These are phyloP conservation scores for Sphaerulina vaccinii DNA, from an alignment of 2,329 filamentous ascomycete genomes.

Conservation along the genomic window DNA sequence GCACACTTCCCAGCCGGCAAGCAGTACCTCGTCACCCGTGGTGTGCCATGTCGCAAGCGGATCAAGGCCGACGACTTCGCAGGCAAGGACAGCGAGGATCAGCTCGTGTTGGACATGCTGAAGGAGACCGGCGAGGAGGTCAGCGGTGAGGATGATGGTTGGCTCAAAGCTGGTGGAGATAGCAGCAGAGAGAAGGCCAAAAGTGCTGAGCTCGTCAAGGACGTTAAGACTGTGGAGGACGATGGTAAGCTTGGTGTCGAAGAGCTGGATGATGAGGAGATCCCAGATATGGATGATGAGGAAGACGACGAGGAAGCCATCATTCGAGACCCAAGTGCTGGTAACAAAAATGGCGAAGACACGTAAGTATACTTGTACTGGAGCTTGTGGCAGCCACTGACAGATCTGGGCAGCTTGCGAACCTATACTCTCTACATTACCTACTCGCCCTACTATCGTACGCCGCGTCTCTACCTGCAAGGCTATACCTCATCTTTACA, in stretches of 20 bases:
- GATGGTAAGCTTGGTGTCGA: slow-evolving; percentile 76
- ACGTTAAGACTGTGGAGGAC: slow-evolving; percentile 87
- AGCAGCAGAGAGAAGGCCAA: slow-evolving; percentile 51
- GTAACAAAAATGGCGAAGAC: slow-evolving; percentile 46
- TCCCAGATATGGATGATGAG: slow-evolving; percentile 97
- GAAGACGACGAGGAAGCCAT: slow-evolving; percentile 93
- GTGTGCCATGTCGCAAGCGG: slow-evolving; percentile 87
- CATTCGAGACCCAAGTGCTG: slow-evolving; percentile 68
- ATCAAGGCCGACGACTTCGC: slow-evolving; percentile 83
- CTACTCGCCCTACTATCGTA: slow-evolving; percentile 95
- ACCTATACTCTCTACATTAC: slow-evolving; percentile 99
- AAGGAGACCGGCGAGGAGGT: slow-evolving; percentile 47
- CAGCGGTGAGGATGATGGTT: slow-evolving; percentile 73
- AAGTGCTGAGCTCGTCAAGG: slow-evolving; percentile 66
- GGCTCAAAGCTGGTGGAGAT: slow-evolving; percentile 85
- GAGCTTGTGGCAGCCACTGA: slow-evolving; percentile 29
- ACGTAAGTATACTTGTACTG: slow-evolving; percentile 48
- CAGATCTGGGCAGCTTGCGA: slow-evolving; percentile 54
- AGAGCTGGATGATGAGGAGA: slow-evolving; percentile 74
- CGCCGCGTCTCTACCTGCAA: slow-evolving; percentile 89
- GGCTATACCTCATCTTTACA: slow-evolving; percentile 69
- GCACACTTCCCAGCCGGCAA: slow-evolving; percentile 81
- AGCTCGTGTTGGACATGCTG: slow-evolving; percentile 77
- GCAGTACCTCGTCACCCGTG: slow-evolving; percentile 92
- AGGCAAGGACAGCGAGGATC: slow-evolving; percentile 81